phyloP scores from a whole-genome alignment of 345 rosid genomes.

The Citrus mangshanensis region DNA sequence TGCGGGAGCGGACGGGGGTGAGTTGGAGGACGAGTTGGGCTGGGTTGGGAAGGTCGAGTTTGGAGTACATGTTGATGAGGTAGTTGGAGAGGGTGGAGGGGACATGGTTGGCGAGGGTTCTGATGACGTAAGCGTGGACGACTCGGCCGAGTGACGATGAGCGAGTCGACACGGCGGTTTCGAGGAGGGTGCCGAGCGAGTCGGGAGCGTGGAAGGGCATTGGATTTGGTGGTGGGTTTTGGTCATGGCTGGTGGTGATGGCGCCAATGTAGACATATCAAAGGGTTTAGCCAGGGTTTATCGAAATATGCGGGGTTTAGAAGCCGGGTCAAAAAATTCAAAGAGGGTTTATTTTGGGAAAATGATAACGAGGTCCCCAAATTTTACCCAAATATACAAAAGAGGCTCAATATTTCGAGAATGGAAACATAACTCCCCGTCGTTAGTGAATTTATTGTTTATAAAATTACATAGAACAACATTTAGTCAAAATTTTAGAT shows the following conservation, averaged over 20 bases:
- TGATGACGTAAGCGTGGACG: conserved; percentile 57
- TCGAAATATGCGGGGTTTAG: neutral
- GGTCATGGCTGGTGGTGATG: conserved; percentile 19
- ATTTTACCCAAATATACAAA: too few relatives aligned
- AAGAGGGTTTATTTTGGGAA: too few relatives aligned
- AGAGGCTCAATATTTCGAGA: too few relatives aligned
- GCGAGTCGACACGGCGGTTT: conserved; percentile 48
- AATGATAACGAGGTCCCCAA: too few relatives aligned
- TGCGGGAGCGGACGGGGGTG: conserved; percentile 42
- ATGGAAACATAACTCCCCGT: too few relatives aligned
- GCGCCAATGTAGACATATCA: conserved; percentile 1
- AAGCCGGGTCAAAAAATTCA: neutral
- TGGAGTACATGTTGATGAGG: conserved; percentile 76
- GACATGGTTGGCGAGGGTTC: conserved; percentile 38
- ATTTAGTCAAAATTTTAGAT: too few relatives aligned
- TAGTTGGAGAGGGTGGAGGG: conserved; percentile 56
- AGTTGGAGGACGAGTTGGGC: conserved; percentile 59
- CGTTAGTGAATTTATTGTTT: too few relatives aligned
- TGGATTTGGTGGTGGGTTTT: conserved; percentile 8
- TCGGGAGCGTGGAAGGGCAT: conserved; percentile 46
- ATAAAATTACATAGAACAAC: too few relatives aligned
- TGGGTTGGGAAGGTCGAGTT: conserved; percentile 55
- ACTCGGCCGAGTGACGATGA: conserved; percentile 59
- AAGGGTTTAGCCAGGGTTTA: neutral
- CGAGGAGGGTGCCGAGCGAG: conserved; percentile 43